Conservation (phyloP, 768 basidiomycete species). For the Leccinum pellstonianum region DNA sequence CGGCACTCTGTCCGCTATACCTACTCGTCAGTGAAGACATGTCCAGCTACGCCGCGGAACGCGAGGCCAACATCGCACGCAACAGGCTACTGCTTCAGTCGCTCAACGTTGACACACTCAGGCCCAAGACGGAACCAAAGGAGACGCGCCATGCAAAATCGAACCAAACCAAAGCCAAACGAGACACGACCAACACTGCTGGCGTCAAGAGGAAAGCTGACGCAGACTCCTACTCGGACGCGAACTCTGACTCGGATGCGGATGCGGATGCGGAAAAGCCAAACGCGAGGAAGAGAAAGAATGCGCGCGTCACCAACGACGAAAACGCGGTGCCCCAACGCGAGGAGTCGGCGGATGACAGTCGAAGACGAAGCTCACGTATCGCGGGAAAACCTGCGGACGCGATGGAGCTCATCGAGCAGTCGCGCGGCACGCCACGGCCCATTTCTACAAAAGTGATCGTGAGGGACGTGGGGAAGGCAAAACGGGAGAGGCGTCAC, state of each 20-base stretch:
- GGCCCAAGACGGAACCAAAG: constrained; percentile 48
- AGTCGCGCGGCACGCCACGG: constrained; percentile 31
- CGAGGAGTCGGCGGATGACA: constrained; percentile 5
- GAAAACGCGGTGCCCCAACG: constrained; percentile 16
- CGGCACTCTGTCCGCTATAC: not conserved
- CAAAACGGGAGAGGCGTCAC: constrained; percentile 32
- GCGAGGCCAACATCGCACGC: constrained; percentile 36
- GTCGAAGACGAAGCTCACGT: constrained; percentile 64
- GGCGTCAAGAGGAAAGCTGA: constrained; percentile 44
- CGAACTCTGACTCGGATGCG: constrained; percentile 8
- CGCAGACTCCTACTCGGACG: constrained; percentile 6
- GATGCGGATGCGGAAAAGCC: constrained; percentile 32
- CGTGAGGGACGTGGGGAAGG: constrained; percentile 37
- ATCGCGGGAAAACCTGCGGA: constrained; percentile 55
- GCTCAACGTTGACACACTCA: constrained; percentile 41
- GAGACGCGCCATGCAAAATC: constrained; percentile 32
- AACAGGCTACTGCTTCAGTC: constrained; percentile 44
- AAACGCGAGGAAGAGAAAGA: constrained; percentile 23
- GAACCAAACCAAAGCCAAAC: not conserved
- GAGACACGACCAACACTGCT: not conserved
- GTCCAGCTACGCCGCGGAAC: constrained; percentile 35
- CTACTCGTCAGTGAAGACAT: constrained; percentile 1
- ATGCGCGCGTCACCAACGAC: constrained; percentile 16
- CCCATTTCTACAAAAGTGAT: constrained; percentile 41
- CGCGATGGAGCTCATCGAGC: constrained; percentile 44